phyloP scores from a whole-genome alignment of 306 rosid genomes.

The Vigna radiata region DNA sequence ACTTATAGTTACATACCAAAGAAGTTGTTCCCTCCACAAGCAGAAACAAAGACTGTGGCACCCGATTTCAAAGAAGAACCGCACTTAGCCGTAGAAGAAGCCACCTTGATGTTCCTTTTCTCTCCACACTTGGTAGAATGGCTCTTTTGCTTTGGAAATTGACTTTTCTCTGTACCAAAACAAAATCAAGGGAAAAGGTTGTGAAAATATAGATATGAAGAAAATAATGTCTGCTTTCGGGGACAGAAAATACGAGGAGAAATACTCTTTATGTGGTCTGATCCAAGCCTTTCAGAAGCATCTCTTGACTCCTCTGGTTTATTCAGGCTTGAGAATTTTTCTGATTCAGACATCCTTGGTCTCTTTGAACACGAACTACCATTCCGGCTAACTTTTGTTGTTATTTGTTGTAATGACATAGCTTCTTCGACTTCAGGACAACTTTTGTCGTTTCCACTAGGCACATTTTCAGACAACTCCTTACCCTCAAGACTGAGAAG shows the following conservation, averaged over 20 bases:
- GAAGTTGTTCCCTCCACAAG: conserved; percentile 59
- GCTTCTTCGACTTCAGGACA: neutral
- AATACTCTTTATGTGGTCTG: neutral
- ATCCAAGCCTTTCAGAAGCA: neutral
- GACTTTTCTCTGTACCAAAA: conserved; percentile 52
- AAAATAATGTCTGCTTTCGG: neutral
- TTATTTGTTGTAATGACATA: neutral
- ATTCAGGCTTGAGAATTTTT: neutral
- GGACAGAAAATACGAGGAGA: neutral
- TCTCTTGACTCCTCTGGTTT: neutral
- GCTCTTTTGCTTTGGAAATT: conserved; percentile 58
- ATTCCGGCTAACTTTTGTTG: neutral
- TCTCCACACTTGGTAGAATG: conserved; percentile 58
- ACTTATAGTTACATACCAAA: neutral
- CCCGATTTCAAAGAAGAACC: conserved; percentile 61
- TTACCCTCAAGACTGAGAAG: neutral
- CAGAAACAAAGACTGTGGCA: conserved; percentile 52
- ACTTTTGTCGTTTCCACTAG: neutral
- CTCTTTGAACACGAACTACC: conserved; percentile 3
- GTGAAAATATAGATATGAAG: neutral
- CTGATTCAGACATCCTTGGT: neutral
- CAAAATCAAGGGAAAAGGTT: neutral
- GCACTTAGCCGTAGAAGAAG: conserved; percentile 51
- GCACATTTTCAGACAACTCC: neutral
- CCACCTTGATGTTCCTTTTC: conserved; percentile 57